Evolutionary conservation across 2,329 filamentous ascomycete species (phyloP), one percentile per base, ranked within the genome.

Genomic region (Microdochium paspali): DNA sequence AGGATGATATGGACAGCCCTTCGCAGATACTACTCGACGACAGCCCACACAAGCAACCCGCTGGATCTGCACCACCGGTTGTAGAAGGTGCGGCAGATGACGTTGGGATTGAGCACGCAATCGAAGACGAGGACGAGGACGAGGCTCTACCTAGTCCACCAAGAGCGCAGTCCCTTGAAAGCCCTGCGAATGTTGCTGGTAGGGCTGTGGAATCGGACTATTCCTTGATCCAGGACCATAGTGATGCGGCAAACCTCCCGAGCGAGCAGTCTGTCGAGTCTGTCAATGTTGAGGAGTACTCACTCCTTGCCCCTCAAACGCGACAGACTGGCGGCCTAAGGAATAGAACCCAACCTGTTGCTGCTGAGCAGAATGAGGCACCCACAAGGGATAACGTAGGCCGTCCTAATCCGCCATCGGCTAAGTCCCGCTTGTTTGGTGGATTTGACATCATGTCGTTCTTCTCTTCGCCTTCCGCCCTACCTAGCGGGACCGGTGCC

Each of bases 251-350:
- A 18, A 13, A 31, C 15, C 21, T 24, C n/a, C 12, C 31, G 24
- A n/a, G 25, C 23, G 43, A 44, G 43, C 45, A 24, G 18, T 44
- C 32, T 15, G 25, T 45, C 1, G 50, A 54, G 25, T 52, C 50
- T 30, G 47, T 46, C 6, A 53, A 61, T 24, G 49, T 51, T 7
- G 68, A 72, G 20, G 72, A 74, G 25, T 72, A 67, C 51, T 74
- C 73, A 1, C 58, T 75, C 50, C 57, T 78, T 1, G 59, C 66
- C 1, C 63, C 65, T 44, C 53, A 50, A 35, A 40, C 47, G 24
- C 50, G 55, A 31, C 48, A 58, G 35, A 52, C 50, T 1, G 51
- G 56, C 3, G 46, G 46, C 35, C 3, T 5, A 20, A 40, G 23
- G 12, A 40, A 40, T 20, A 20, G 15, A 21, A 20, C 18, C 20